Conservation (phyloP, 2,329 filamentous ascomycete genomes). For the Fusarium avenaceum region DNA sequence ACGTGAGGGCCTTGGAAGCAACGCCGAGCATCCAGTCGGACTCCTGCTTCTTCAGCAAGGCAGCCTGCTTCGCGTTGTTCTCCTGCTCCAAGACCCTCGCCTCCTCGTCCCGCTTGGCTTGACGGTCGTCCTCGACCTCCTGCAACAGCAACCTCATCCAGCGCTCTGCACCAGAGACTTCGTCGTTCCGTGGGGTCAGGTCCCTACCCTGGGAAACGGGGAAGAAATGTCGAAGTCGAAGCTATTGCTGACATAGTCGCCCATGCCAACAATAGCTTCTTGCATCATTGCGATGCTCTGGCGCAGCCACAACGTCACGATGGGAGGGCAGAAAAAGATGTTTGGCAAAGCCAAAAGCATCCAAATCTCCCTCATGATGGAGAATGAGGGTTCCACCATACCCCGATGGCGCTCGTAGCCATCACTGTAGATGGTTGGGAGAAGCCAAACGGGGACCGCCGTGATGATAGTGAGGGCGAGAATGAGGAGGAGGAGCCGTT, state of each 20-base stretch:
- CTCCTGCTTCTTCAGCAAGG: conserved; percentile 4
- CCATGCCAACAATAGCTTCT: conserved; percentile 5
- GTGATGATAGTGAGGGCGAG: neutral
- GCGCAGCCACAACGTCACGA: neutral
- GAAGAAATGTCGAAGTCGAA: conserved; percentile 9
- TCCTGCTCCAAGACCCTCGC: conserved; percentile 1
- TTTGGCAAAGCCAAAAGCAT: conserved; percentile 9
- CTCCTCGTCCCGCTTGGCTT: conserved; percentile 6
- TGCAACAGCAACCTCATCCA: conserved; percentile 17
- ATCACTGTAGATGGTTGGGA: conserved; percentile 6
- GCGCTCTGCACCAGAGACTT: conserved; percentile 21
- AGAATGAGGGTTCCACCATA: neutral
- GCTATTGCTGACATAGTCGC: conserved; percentile 8
- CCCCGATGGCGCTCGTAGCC: neutral
- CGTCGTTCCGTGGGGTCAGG: neutral
- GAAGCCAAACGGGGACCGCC: neutral
- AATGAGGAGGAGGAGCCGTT: neutral
- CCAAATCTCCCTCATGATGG: conserved; percentile 5
- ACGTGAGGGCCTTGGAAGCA: neutral
- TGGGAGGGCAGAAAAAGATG: conserved; percentile 5
- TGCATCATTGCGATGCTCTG: conserved; percentile 8
- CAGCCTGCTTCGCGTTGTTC: neutral
- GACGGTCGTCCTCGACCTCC: conserved; percentile 5
- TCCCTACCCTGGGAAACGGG: neutral
- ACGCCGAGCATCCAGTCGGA: neutral